Percentiles rank a stretch among this genome's conserved stretches.
These are phyloP conservation scores for Neurospora sp. DNA, from an alignment of 495 filamentous ascomycete species.

Conservation along the genomic window DNA sequence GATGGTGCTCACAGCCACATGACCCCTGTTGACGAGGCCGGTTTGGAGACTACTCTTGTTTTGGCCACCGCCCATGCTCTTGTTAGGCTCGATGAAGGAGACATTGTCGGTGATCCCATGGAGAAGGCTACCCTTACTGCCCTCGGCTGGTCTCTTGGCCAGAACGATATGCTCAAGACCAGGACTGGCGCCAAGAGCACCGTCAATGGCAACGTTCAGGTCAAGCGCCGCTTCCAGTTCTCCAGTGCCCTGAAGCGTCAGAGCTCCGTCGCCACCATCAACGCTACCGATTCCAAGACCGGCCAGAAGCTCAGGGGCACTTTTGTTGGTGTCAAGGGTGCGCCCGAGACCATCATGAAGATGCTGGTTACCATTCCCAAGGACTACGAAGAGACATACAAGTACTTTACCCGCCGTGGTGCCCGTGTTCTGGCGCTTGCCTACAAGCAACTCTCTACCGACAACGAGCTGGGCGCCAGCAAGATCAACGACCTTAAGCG, in stretches of 20 bases:
- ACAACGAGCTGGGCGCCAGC: conserved; percentile 66
- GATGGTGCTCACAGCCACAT: conserved; percentile 72
- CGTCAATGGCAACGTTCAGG: conserved; percentile 57
- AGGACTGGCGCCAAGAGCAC: conserved; percentile 30
- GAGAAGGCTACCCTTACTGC: conserved; percentile 88
- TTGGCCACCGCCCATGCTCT: conserved; percentile 92
- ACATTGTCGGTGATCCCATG: conserved; percentile 97
- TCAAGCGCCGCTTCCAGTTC: conserved; percentile 96
- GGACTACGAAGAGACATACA: conserved; percentile 96
- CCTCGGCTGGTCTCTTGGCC: conserved; percentile 83
- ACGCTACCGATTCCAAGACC: conserved; percentile 53
- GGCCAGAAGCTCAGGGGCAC: conserved; percentile 68
- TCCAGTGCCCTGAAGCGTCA: conserved; percentile 94
- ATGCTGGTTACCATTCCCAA: conserved; percentile 78
- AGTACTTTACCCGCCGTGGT: conserved; percentile 92
- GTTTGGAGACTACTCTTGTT: conserved; percentile 78
- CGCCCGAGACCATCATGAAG: conserved; percentile 87
- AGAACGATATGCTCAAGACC: conserved; percentile 69
- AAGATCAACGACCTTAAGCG: conserved; percentile 88
- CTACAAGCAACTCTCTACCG: conserved; percentile 78
- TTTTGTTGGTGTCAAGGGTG: conserved; percentile 92
- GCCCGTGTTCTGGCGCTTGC: conserved; percentile 87
- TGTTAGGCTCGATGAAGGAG: conserved; percentile 92
- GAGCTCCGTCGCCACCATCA: conserved; percentile 80
- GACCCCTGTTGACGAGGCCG: conserved; percentile 51